phyloP scores from a whole-genome alignment of 345 rosid genomes.

The Turritis glabra region DNA sequence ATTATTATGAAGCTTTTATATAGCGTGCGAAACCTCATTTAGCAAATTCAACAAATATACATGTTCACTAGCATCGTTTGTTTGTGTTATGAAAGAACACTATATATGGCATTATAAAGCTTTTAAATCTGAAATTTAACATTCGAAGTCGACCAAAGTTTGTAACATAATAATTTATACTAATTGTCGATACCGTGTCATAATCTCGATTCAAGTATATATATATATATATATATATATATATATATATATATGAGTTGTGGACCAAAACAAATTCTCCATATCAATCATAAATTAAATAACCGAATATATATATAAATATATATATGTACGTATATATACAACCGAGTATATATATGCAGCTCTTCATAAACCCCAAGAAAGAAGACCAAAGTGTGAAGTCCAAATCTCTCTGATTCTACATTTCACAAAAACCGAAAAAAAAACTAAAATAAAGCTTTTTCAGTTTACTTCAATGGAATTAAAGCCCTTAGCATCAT shows the following conservation, averaged over 20 bases:
- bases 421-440: not conserved
- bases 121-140: not conserved
- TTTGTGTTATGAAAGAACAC: not conserved
- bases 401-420: conserved; percentile 12
- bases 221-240: too few relatives aligned
- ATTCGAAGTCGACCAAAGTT: not conserved
- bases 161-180: not conserved
- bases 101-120: not conserved
- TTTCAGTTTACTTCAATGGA: conserved; percentile 3
- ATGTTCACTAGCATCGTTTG: not conserved
- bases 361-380: conserved; percentile 8
- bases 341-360: too few relatives aligned
- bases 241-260: too few relatives aligned
- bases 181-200: not conserved
- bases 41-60: not conserved
- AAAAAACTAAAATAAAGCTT: not conserved
- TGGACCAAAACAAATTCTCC: not conserved
- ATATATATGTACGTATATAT: too few relatives aligned
- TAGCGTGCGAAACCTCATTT: not conserved
- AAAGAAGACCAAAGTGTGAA: conserved; percentile 16
- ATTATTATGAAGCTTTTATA: not conserved
- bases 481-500: not conserved
- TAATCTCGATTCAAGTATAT: not conserved
- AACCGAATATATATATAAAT: not conserved
- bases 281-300: not conserved